Evolutionary conservation across 352 stramenopile species (phyloP), one percentile per base, ranked within the genome.

Genomic region (Globisporangium rhizosaccharum): DNA sequence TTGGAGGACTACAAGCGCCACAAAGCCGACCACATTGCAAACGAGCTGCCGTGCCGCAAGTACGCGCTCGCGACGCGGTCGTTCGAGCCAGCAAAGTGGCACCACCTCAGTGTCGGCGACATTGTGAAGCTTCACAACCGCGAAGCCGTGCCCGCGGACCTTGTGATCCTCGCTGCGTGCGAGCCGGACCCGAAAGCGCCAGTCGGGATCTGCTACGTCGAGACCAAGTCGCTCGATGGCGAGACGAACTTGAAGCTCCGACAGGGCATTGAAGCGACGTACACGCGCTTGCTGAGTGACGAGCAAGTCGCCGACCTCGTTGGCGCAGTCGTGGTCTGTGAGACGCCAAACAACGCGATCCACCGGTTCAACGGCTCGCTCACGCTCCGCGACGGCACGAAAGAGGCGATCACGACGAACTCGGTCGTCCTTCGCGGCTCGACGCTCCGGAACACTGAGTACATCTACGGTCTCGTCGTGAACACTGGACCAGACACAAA

Each of bases 161-260:
- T 97, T 12, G 70, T 97, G 9, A 92, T 97, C 65, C 65, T 97
- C 6, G 82, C 70, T 8, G 82, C 78, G 8, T 85, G 72, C 51
- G 90, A 97, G 53, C 81, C 85, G 0, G 82, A 96, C 18, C 70
- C 76, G 2, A 57, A 65, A 1, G 77, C 84, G 47, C 86, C 89
- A 0, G 72, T 72, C 0, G 89, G 90, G 1, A 92, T 95, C 45
- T 96, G 85, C 62, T 97, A 96, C 57, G 88, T 97, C 28, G 87
- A 97, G 71, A 97, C 91, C 47, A 94, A 96, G 51, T 96, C 87
- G 12, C 72, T 97, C n/a, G 91, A 97, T 59, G 91, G 91, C 36
- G 91, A 97, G 64, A 97, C 91, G 6, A 97, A 97, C 56, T 66
- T 98, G 7, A 98, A 98, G 72, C 76, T 96, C 0, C 72, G 90